Evolutionary conservation across 805 yeast genomes (phyloP), one percentile per base, ranked within the genome.

Genomic region (Kuraishia capsulata): DNA sequence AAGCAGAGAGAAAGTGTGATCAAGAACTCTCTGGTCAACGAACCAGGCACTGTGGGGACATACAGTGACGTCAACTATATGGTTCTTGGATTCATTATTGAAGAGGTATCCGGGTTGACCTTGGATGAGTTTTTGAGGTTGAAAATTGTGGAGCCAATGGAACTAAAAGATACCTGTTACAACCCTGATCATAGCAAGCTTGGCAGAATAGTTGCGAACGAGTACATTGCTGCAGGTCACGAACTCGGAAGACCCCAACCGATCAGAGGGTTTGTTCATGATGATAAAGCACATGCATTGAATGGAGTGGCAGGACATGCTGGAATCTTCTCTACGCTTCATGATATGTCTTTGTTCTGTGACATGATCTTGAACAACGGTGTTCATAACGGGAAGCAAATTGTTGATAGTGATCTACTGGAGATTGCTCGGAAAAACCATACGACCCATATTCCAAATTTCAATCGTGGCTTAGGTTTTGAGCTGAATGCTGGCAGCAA

Each of bases 41-140:
- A 16, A 21, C 34, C 34, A 14, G 34, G 21, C 13, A 18, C 34
- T 5, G 21, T 17, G 20, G 14, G 13, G 13, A n/a, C 20, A 13
- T 31, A 31, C 34, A 31, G 34, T 21, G 34, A 31, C 20, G 34
- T 31, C 21, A 31, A 31, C 34, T 31, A 31, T 17, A 9, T 31
- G 21, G 20, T 31, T 5, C 34, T 31, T 31, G 34, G 34, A 6
- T 31, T 31, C 13, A 17, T 31, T 4, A 18, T 31, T 5, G 20
- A 16, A 13, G 10, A 17, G 34, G 20, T 31, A 11, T 13, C 32
- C 14, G 14, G 18, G 18, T 16, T 17, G 34, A 13, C 20, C 13
- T 13, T 17, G 20, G 20, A n/a, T 9, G 20, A 31, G 21, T 31
- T 14, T 31, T 13, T 31, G 20, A 9, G 9, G 13, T 4, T 6